Percentiles rank a stretch among this genome's conserved stretches.
These are phyloP conservation scores for Peterozyma toletana DNA, from an alignment of 805 yeast genomes.

Conservation along the genomic window DNA sequence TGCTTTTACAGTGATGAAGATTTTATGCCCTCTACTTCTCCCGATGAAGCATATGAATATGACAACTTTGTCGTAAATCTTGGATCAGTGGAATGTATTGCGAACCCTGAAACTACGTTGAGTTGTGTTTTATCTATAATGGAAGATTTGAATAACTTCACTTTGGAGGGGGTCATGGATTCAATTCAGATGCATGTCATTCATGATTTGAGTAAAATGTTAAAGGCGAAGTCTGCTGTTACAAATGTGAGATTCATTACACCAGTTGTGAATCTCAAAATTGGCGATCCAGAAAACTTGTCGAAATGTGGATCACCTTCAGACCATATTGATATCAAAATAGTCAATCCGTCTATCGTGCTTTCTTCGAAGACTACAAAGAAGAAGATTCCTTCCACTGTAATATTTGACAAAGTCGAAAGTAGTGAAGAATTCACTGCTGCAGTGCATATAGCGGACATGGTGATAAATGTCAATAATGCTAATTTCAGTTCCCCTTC, in stretches of 20 bases:
- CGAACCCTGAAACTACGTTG: slow-evolving; percentile 30
- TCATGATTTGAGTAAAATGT: slow-evolving; percentile 27
- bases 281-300: slow-evolving; percentile 22
- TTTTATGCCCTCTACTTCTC: slow-evolving; percentile 7
- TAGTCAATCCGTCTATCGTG: slow-evolving; percentile 15
- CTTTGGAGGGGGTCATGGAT: slow-evolving; percentile 52
- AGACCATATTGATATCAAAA: slow-evolving; percentile 8
- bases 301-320: neutral
- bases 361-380: slow-evolving; percentile 20
- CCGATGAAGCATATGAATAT: slow-evolving; percentile 38
- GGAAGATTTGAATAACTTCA: slow-evolving; percentile 28
- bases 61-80: slow-evolving; percentile 50
- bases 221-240: slow-evolving; percentile 25
- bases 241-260: slow-evolving; percentile 39
- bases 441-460: slow-evolving; percentile 22
- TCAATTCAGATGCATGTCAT: slow-evolving; percentile 55
- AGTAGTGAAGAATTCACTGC: slow-evolving; percentile 12
- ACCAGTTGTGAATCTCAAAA: slow-evolving; percentile 33
- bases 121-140: slow-evolving; percentile 23
- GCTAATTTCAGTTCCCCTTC: neutral
- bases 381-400: neutral
- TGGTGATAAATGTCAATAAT: neutral
- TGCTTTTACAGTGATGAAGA: slow-evolving; percentile 9
- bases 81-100: slow-evolving; percentile 37
- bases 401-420: slow-evolving; percentile 1